phyloP scores from a whole-genome alignment of 306 rosid species.

The Dalbergia cochinchinensis region DNA sequence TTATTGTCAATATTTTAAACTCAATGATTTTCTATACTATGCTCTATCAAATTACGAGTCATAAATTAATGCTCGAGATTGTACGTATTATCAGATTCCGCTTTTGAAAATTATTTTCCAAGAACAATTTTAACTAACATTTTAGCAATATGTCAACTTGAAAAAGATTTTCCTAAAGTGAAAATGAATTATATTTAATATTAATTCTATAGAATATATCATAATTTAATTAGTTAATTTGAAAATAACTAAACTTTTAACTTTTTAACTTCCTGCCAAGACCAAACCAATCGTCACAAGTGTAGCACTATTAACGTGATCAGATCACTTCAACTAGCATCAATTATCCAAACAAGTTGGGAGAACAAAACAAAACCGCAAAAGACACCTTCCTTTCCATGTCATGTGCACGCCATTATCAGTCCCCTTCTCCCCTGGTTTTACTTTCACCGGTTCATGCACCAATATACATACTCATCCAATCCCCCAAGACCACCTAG shows the following conservation, averaged over 20 bases:
- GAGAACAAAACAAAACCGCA: constrained; percentile 12
- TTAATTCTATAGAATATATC: too few species aligned
- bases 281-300: neutral
- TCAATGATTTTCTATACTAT: neutral
- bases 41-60: neutral
- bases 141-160: neutral
- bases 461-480: neutral
- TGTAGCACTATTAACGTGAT: neutral
- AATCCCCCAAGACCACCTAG: neutral
- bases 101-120: neutral
- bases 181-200: too few species aligned
- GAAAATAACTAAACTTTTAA: too few species aligned
- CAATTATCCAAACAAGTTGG: neutral
- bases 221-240: too few species aligned
- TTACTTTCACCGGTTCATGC: neutral
- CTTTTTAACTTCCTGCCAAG: neutral
- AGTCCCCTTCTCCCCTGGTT: neutral
- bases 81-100: neutral
- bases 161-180: too few species aligned
- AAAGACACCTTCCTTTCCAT: neutral
- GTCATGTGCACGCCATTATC: neutral
- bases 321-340: too few species aligned
- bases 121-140: neutral
- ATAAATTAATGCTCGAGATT: neutral
- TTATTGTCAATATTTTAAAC: neutral